A percentile compares a stretch with the other conserved stretches of the same genome.
Conservation (phyloP, 352 stramenopile species). For the Globisporangium middletonii region DNA sequence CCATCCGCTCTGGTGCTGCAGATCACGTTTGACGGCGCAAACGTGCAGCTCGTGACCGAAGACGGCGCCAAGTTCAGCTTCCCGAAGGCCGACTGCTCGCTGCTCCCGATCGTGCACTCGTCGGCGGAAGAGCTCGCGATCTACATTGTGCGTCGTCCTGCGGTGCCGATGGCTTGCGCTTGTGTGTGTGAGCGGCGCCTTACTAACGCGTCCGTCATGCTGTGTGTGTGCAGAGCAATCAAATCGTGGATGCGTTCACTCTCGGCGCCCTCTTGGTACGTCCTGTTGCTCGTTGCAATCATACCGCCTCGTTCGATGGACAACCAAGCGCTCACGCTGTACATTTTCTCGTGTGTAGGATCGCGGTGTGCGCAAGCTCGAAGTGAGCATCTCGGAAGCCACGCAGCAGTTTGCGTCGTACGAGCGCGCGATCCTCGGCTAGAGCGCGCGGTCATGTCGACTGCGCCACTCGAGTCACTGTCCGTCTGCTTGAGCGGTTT, state of each 20-base stretch:
- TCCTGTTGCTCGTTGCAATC: background rate
- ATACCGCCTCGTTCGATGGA: too few species aligned
- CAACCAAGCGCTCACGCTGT: background rate
- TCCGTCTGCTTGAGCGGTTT: background rate
- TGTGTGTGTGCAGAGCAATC: conserved; percentile 55
- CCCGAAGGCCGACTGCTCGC: conserved; percentile 91
- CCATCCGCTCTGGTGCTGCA: background rate
- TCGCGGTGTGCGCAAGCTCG: conserved; percentile 83
- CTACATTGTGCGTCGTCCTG: conserved; percentile 79
- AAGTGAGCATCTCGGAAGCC: conserved; percentile 93
- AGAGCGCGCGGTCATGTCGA: conserved; percentile 4
- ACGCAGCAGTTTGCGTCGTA: conserved; percentile 87
- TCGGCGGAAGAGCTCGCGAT: conserved; percentile 95
- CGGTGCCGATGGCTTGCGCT: background rate
- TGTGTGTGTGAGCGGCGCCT: background rate
- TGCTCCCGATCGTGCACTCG: conserved; percentile 96
- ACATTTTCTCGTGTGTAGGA: conserved; percentile 20
- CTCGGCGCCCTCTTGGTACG: conserved; percentile 62
- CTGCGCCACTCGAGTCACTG: too few species aligned
- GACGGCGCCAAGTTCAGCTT: conserved; percentile 95
- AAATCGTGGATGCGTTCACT: conserved; percentile 82
- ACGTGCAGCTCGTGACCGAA: conserved; percentile 90
- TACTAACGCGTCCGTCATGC: background rate
- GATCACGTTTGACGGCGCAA: conserved; percentile 83
- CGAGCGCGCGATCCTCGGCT: conserved; percentile 61